Conservation (phyloP, 345 rosid genomes). For the Aquilaria yunnanensis region DNA sequence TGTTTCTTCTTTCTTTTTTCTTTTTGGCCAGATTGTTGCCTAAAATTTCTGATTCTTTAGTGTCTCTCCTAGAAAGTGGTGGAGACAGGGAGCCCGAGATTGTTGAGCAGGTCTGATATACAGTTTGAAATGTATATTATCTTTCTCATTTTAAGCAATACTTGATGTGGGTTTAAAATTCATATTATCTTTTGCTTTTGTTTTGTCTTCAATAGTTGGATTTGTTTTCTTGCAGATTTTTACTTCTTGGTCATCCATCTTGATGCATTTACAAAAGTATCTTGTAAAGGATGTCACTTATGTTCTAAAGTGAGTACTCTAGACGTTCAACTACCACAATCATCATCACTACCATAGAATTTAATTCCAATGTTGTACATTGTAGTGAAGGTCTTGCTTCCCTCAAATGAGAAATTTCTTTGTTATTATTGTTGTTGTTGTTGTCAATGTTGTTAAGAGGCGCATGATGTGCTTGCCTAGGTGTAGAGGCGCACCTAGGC, state of each 20-base stretch:
- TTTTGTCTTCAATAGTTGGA: neutral
- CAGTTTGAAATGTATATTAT: neutral
- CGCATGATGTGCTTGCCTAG: no score
- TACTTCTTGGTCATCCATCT: constrained; percentile 58
- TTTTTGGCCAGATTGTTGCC: constrained; percentile 53
- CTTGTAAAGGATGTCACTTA: constrained; percentile 37
- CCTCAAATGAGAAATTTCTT: no score
- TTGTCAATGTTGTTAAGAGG: no score
- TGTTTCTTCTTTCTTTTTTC: neutral
- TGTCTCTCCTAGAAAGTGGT: constrained; percentile 61
- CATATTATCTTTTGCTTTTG: neutral
- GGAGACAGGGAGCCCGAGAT: constrained; percentile 87
- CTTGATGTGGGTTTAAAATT: constrained; percentile 3
- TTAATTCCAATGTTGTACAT: no score
- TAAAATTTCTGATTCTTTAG: constrained; percentile 46
- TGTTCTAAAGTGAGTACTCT: constrained; percentile 56
- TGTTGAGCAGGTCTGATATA: constrained; percentile 65
- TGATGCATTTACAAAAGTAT: constrained; percentile 67
- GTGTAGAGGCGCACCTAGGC: no score
- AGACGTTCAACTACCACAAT: neutral
- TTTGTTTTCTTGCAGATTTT: constrained; percentile 53
- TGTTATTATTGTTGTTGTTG: no score
- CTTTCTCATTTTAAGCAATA: neutral
- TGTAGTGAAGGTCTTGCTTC: no score
- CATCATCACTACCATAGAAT: no score